Percentiles rank a stretch among this genome's conserved stretches.
Conservation (phyloP, 2,329 filamentous ascomycete species). For the Myriangium duriaei region DNA sequence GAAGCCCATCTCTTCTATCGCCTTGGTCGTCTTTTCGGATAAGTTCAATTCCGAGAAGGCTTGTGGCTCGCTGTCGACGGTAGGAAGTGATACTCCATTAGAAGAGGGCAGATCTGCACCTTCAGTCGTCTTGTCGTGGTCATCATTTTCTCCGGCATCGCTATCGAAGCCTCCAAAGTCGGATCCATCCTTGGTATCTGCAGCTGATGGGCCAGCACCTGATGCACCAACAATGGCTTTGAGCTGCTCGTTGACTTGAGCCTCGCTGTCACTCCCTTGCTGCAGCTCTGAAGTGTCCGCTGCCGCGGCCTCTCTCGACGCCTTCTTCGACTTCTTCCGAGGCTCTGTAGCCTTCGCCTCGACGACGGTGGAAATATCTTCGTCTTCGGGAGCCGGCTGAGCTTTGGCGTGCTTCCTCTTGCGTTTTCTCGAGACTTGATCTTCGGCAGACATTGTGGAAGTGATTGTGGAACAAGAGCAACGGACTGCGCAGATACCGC, state of each 20-base stretch:
- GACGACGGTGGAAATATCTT: neutral
- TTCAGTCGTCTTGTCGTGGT: constrained; percentile 20
- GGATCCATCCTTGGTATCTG: constrained; percentile 22
- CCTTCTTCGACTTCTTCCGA: constrained; percentile 30
- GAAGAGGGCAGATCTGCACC: constrained; percentile 41
- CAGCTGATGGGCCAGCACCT: constrained; percentile 13
- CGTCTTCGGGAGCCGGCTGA: constrained; percentile 11
- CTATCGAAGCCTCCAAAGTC: constrained; percentile 23
- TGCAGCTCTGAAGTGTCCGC: constrained; percentile 17
- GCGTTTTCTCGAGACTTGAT: constrained; percentile 33
- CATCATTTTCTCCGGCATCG: constrained; percentile 20
- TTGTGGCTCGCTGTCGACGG: constrained; percentile 48
- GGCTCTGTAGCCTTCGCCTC: constrained; percentile 21
- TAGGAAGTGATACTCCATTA: constrained; percentile 45
- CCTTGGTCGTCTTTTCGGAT: constrained; percentile 77
- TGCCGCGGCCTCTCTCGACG: constrained; percentile 20
- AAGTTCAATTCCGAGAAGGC: constrained; percentile 73
- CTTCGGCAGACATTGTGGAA: constrained; percentile 26
- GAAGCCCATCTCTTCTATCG: constrained; percentile 85
- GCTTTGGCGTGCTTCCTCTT: constrained; percentile 35
- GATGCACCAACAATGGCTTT: constrained; percentile 19
- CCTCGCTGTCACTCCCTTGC: constrained; percentile 21
- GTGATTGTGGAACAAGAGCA: no score
- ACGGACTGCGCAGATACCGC: neutral
- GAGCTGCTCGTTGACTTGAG: constrained; percentile 23